Conservation (phyloP, 2,329 filamentous ascomycete genomes). For the Trichoderma aggressivum region DNA sequence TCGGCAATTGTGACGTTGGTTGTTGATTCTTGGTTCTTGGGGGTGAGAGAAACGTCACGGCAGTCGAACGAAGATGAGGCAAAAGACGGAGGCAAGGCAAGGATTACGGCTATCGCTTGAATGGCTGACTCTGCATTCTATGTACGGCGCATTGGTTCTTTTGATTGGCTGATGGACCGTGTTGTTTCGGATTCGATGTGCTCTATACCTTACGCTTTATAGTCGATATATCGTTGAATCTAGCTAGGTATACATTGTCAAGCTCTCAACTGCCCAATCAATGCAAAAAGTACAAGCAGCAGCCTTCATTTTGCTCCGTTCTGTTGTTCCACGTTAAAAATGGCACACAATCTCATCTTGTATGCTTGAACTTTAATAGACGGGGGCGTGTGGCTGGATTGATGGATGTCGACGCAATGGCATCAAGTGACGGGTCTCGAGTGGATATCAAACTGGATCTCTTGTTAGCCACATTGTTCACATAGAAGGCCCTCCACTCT, state of each 20-base stretch:
- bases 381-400: background rate
- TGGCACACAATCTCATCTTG: background rate
- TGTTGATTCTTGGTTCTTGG: background rate
- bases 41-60: background rate
- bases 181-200: background rate
- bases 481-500: background rate
- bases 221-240: too few relatives aligned
- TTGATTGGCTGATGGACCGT: background rate
- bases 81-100: background rate
- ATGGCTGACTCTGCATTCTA: background rate
- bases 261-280: background rate
- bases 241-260: too few relatives aligned
- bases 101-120: background rate
- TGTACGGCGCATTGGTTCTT: background rate
- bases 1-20: background rate
- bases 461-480: background rate
- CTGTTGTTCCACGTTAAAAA: background rate
- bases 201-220: background rate
- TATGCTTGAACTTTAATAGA: background rate
- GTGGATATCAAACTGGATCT: background rate
- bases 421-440: background rate
- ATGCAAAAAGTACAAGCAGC: background rate
- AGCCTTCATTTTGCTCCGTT: background rate
- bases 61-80: background rate
- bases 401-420: background rate